phyloP scores from a whole-genome alignment of 1,284 basidiomycete species.

The Boletus mariae region DNA sequence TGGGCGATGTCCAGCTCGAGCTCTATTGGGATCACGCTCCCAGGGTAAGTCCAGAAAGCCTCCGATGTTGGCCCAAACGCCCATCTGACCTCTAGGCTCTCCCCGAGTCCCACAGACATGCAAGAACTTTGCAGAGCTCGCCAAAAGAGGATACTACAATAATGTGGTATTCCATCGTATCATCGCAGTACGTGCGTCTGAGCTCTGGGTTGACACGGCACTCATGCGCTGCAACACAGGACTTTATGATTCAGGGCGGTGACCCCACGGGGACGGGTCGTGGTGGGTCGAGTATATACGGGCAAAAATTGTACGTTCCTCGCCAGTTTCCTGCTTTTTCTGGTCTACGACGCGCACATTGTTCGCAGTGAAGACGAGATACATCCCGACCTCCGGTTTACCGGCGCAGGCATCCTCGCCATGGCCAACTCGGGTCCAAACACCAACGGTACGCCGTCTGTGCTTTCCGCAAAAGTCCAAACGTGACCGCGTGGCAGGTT shows the following conservation, averaged over 20 bases:
- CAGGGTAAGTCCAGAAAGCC: slow-evolving; percentile 47
- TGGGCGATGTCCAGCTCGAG: slow-evolving; percentile 87
- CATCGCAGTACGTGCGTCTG: slow-evolving; percentile 58
- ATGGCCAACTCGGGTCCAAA: slow-evolving; percentile 97
- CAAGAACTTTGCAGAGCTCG: slow-evolving; percentile 86
- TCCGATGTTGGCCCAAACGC: not conserved
- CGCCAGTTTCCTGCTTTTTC: not conserved
- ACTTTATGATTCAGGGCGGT: slow-evolving; percentile 95
- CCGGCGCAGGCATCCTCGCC: slow-evolving; percentile 92
- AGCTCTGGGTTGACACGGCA: not conserved
- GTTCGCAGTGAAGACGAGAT: slow-evolving; percentile 75
- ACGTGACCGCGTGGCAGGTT: slow-evolving; percentile 48
- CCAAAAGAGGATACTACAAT: slow-evolving; percentile 84
- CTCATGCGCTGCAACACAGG: slow-evolving; percentile 42
- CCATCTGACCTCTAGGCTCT: not conserved
- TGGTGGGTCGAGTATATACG: slow-evolving; percentile 92
- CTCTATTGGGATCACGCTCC: slow-evolving; percentile 91
- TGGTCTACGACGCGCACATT: not conserved
- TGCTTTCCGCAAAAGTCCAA: not conserved
- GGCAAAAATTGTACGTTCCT: slow-evolving; percentile 75
- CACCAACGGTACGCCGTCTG: slow-evolving; percentile 67
- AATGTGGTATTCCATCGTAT: slow-evolving; percentile 86
- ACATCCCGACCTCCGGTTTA: slow-evolving; percentile 84
- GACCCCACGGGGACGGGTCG: slow-evolving; percentile 94
- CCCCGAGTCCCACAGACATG: slow-evolving; percentile 62